Evolutionary conservation across 1,284 basidiomycete genomes (phyloP), one percentile per base, ranked within the genome.

Genomic region (Porogramme epimiltina): DNA sequence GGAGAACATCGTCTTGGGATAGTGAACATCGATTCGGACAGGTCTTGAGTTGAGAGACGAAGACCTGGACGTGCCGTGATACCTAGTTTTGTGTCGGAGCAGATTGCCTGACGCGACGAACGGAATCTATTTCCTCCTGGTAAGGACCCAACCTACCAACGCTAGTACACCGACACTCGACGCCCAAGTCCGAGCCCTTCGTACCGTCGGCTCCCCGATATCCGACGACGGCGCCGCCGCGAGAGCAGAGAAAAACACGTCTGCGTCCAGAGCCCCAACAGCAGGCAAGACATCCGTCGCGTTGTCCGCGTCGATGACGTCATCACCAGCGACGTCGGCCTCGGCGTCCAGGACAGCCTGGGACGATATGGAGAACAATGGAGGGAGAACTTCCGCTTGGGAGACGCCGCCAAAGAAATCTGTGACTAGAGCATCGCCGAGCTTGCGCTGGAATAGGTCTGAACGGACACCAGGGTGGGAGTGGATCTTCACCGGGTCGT

Each of bases 391-490:
- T 61, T 97, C 93, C 0, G 90, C 92, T 53, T 90, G 87, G 3
- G 91, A 80, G 9, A 98, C 93, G 1, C 91, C 93, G 2, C 96
- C 96, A 61, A 99, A 93, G 69, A 99, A 99, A 71, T 98, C 95
- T 3, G 95, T 98, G 55, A 98, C 80, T 16, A 87, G 82, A 0
- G 90, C 82, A n/a, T 84, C 70, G 40, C 78, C 72, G 10, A 95
- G 74, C 2, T 82, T 73, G n/a, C 91, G 78, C 4, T 67, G 67
- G 70, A 93, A 97, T 13, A 98, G 78, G 62, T 95, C 91, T 13
- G 83, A 84, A 37, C 95, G 88, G 13, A 98, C 87, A 13, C 94
- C 94, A 0, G 95, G 84, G 62, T 91, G 82, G 0, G 95, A 98
- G 47, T 84, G 80, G 61, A 98, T 93, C 51, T 82, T 82, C 0